These are phyloP conservation scores for Ophiostoma pallidulum DNA, from an alignment of 2,329 filamentous ascomycete species.

Conservation along the genomic window DNA sequence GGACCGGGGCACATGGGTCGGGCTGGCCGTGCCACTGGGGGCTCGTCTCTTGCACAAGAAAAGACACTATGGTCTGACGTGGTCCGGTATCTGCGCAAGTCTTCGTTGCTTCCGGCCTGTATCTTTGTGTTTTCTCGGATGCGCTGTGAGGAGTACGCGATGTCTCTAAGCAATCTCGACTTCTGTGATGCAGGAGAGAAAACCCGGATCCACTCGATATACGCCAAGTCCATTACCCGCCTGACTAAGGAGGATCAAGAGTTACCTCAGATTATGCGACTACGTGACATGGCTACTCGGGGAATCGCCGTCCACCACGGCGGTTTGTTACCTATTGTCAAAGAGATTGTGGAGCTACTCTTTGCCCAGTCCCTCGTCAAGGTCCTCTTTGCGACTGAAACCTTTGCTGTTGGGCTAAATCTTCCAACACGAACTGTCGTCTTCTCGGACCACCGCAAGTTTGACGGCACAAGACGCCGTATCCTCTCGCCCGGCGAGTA, in stretches of 20 bases:
- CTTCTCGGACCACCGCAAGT: constrained; percentile 94
- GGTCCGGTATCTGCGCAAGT: constrained; percentile 81
- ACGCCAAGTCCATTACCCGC: constrained; percentile 87
- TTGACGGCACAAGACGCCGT: constrained; percentile 85
- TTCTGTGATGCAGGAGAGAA: constrained; percentile 91
- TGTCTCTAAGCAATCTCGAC: constrained; percentile 88
- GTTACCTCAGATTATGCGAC: constrained; percentile 83
- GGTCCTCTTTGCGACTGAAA: constrained; percentile 94
- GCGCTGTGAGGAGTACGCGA: constrained; percentile 92
- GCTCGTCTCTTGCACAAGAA: constrained; percentile 85
- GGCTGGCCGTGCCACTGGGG: constrained; percentile 72
- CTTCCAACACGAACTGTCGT: constrained; percentile 92
- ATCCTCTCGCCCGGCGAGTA: constrained; percentile 92
- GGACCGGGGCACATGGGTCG: constrained; percentile 79
- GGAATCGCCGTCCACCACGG: constrained; percentile 96
- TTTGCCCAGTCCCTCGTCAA: constrained; percentile 95
- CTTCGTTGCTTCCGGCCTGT: constrained; percentile 79
- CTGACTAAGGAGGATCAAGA: constrained; percentile 82
- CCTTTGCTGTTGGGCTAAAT: constrained; percentile 97
- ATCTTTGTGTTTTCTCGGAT: constrained; percentile 99
- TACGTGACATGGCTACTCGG: constrained; percentile 74
- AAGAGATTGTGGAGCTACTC: constrained; percentile 93
- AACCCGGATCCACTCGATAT: constrained; percentile 94
- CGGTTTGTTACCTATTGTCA: constrained; percentile 88
- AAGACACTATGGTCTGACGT: constrained; percentile 95